Conservation (phyloP, 2,329 filamentous ascomycete species). For the Ophiostoma sp. region DNA sequence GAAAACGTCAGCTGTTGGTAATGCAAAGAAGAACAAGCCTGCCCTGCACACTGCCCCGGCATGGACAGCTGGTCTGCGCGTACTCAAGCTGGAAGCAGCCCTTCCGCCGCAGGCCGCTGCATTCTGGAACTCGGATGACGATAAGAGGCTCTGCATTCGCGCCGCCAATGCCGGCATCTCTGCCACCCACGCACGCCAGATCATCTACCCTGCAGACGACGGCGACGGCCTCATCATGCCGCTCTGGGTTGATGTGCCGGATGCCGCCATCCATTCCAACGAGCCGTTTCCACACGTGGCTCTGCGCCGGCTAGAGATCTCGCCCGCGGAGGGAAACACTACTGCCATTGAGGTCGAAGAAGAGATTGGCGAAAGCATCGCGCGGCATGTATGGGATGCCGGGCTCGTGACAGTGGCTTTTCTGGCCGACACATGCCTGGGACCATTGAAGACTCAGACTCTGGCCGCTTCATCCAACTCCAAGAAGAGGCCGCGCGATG, state of each 20-base stretch:
- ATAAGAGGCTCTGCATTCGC: slow-evolving; percentile 29
- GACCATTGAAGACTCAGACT: neutral
- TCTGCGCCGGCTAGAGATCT: slow-evolving; percentile 33
- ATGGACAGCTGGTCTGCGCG: slow-evolving; percentile 36
- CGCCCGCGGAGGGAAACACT: slow-evolving; percentile 9
- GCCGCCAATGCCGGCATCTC: slow-evolving; percentile 26
- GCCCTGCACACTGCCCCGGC: neutral
- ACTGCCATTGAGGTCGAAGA: slow-evolving; percentile 44
- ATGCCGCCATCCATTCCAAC: neutral
- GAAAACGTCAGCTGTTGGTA: neutral
- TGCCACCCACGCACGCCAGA: slow-evolving; percentile 27
- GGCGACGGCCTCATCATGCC: slow-evolving; percentile 41
- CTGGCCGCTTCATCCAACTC: neutral
- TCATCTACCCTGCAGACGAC: slow-evolving; percentile 25
- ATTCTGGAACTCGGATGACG: slow-evolving; percentile 7
- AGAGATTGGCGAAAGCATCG: slow-evolving; percentile 56
- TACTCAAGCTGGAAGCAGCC: slow-evolving; percentile 36
- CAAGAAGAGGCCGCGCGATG: slow-evolving; percentile 12
- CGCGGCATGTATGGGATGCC: slow-evolving; percentile 55
- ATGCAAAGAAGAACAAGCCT: slow-evolving; percentile 13
- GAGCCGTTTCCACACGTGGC: slow-evolving; percentile 29
- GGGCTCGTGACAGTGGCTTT: slow-evolving; percentile 45
- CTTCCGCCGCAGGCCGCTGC: slow-evolving; percentile 26
- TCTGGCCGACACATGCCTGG: slow-evolving; percentile 32
- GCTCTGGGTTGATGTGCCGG: slow-evolving; percentile 38